Conservation (phyloP, 2,329 filamentous ascomycete genomes). For the Cryphonectria radicalis region DNA sequence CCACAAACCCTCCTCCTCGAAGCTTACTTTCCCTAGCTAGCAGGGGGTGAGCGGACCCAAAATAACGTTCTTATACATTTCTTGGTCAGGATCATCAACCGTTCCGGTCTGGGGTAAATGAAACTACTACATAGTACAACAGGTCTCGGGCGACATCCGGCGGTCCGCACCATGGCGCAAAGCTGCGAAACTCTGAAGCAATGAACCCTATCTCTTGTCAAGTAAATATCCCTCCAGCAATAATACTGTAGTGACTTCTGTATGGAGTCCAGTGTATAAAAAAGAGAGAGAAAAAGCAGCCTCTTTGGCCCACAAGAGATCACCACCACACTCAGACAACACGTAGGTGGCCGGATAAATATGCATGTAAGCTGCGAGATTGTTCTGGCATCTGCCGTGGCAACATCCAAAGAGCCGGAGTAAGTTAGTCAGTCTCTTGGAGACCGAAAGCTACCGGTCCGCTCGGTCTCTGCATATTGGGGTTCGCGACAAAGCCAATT, state of each 20-base stretch:
- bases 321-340: not conserved
- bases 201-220: not conserved
- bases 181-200: not conserved
- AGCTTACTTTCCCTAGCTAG: not conserved
- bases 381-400: not conserved
- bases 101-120: not conserved
- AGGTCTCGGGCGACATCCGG: not conserved
- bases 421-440: not conserved
- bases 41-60: not conserved
- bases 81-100: not conserved
- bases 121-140: not conserved
- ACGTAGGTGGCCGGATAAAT: not conserved
- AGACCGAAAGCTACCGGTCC: not conserved
- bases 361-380: conserved; percentile 8
- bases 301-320: not conserved
- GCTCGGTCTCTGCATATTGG: not conserved
- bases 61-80: not conserved
- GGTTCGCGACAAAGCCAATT: not conserved
- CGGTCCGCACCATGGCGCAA: not conserved
- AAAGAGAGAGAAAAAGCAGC: too few species aligned
- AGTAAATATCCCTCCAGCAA: too few species aligned
- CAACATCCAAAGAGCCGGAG: not conserved
- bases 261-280: not conserved
- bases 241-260: not conserved
- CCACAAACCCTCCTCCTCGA: not conserved